These are phyloP conservation scores for Pterocarpus macrocarpus DNA, from an alignment of 306 rosid species.

Conservation along the genomic window DNA sequence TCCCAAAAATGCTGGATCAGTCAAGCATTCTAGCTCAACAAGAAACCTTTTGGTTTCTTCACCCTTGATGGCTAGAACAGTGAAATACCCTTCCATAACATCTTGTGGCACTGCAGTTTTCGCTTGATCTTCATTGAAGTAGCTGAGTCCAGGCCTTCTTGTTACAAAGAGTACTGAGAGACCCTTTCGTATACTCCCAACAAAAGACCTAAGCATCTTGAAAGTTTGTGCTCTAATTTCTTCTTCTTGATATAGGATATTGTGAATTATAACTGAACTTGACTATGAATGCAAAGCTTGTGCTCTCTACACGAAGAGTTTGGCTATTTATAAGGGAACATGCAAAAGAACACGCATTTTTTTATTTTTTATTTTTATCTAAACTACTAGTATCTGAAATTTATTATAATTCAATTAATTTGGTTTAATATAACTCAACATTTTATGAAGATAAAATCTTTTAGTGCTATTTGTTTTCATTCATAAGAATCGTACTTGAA, in stretches of 20 bases:
- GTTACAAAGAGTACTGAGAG: conserved; percentile 37
- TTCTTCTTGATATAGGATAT: conserved; percentile 7
- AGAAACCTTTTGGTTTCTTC: conserved; percentile 59
- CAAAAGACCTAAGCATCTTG: conserved; percentile 47
- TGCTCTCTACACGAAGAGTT: neutral
- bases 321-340: conserved; percentile 9
- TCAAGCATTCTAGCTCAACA: conserved; percentile 57
- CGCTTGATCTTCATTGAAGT: conserved; percentile 37
- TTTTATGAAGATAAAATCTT: too few relatives aligned
- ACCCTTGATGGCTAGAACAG: conserved; percentile 62
- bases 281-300: conserved; percentile 10
- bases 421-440: too few relatives aligned
- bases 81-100: conserved; percentile 60
- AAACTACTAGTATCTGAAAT: too few relatives aligned
- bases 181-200: conserved; percentile 51
- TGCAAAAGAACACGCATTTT: too few relatives aligned
- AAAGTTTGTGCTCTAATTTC: neutral
- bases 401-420: too few relatives aligned
- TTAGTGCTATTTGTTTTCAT: too few relatives aligned
- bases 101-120: conserved; percentile 48
- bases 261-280: neutral
- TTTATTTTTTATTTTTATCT: too few relatives aligned
- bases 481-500: too few relatives aligned
- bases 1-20: conserved; percentile 62
- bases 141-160: conserved; percentile 37